A percentile compares a stretch with the other conserved stretches of the same genome.
phyloP scores from a whole-genome alignment of 305 asterid genomes.

The Fraxinus sp. region DNA sequence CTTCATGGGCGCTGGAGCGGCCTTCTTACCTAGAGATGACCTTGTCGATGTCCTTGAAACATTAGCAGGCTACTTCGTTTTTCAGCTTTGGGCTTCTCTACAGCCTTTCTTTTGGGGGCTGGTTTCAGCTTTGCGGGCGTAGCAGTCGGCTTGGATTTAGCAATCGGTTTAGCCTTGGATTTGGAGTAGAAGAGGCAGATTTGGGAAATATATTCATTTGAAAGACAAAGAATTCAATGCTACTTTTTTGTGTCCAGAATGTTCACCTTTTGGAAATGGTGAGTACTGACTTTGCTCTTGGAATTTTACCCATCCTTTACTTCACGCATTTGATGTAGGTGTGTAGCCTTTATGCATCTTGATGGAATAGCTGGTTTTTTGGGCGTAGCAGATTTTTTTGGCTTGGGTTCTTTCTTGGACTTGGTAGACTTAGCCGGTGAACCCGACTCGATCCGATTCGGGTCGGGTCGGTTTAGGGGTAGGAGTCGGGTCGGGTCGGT shows the following conservation, averaged over 20 bases:
- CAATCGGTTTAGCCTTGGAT: constrained; percentile 14
- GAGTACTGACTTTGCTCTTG: constrained; percentile 20
- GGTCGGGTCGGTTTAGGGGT: no score
- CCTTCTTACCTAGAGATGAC: no score
- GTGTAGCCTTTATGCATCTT: neutral
- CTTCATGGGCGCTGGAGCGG: no score
- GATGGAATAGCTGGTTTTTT: constrained; percentile 41
- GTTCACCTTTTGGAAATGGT: constrained; percentile 56
- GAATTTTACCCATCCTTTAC: constrained; percentile 5
- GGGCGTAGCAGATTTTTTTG: constrained; percentile 59
- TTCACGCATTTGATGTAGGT: neutral
- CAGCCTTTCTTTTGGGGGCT: no score
- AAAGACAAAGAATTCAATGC: constrained; percentile 63
- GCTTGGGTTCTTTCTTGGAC: constrained; percentile 47
- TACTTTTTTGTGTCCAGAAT: constrained; percentile 68
- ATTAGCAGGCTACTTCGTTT: no score
- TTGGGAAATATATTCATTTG: constrained; percentile 55
- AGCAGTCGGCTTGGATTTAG: neutral
- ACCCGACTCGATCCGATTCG: no score
- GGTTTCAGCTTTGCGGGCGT: constrained; percentile 36
- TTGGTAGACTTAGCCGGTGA: constrained; percentile 33
- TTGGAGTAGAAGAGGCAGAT: constrained; percentile 15
- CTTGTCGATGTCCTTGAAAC: no score
- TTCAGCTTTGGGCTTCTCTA: no score
- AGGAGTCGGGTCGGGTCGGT: no score